Evolutionary conservation across 805 yeast species (phyloP).

Genomic region (Pichia deserticola): DNA sequence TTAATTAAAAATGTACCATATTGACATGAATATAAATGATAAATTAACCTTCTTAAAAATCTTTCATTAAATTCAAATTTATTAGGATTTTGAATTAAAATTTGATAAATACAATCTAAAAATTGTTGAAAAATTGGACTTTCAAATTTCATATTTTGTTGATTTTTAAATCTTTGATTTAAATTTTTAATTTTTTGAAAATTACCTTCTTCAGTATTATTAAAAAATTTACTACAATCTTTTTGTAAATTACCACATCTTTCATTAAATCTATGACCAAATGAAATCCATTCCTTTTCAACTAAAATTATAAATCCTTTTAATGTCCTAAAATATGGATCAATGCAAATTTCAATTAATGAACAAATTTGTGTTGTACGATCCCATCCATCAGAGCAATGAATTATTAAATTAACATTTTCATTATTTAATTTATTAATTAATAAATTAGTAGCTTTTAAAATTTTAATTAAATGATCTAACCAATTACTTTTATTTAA

Average conservation of each 20-base stretch:
- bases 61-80: constrained; percentile 85
- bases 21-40: constrained; percentile 89
- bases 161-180: constrained; percentile 43
- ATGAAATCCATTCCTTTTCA: constrained; percentile 93
- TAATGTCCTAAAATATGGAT: constrained; percentile 81
- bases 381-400: constrained; percentile 99
- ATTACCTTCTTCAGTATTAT: constrained; percentile 30
- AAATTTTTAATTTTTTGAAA: constrained; percentile 38
- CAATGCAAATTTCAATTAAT: constrained; percentile 76
- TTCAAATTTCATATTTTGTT: constrained; percentile 47
- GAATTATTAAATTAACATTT: constrained; percentile 75
- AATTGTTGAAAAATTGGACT: constrained; percentile 95
- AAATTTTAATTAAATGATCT: constrained; percentile 55
- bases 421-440: constrained; percentile 77
- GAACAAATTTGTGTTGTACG: constrained; percentile 87
- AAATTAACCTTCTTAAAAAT: constrained; percentile 72
- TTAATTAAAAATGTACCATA: constrained; percentile 86
- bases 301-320: constrained; percentile 80
- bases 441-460: constrained; percentile 71
- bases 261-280: constrained; percentile 86
- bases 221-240: constrained; percentile 39
- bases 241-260: constrained; percentile 69
- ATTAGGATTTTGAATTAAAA: constrained; percentile 60
- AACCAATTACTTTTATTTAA: constrained; percentile 74
- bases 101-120: constrained; percentile 80